Percentiles rank a stretch among this genome's conserved stretches.
Evolutionary conservation across 495 filamentous ascomycete species (phyloP).

Genomic region (Geoglossum glabrum): DNA sequence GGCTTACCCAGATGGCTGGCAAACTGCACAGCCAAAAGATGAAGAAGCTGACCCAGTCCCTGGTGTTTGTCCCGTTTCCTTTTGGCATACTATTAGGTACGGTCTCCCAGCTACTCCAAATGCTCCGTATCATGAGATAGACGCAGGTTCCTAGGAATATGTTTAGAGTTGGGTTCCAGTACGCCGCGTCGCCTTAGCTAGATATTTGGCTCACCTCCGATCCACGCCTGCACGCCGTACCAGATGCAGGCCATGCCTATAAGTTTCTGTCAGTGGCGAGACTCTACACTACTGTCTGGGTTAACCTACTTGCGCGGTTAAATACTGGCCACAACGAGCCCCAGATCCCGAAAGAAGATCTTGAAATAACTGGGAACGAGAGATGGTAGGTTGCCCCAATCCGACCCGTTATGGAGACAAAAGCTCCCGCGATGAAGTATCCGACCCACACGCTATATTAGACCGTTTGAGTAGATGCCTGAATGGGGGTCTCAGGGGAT

Average conservation of each 20-base stretch:
- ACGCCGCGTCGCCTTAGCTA: neutral
- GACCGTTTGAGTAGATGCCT: neutral
- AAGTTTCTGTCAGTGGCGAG: neutral
- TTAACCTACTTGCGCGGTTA: constrained; percentile 41
- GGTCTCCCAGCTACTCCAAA: constrained; percentile 10
- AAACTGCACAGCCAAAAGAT: constrained; percentile 64
- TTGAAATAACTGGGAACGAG: constrained; percentile 18
- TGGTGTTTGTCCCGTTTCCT: constrained; percentile 51
- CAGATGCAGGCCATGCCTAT: constrained; percentile 38
- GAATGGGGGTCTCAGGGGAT: constrained; percentile 4
- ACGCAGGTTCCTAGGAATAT: constrained; percentile 39
- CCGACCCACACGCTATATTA: constrained; percentile 45
- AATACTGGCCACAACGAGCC: constrained; percentile 64
- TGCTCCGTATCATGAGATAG: constrained; percentile 49
- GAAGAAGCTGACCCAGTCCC: constrained; percentile 61
- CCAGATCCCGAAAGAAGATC: constrained; percentile 22
- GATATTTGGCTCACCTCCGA: constrained; percentile 33
- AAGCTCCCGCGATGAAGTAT: constrained; percentile 54
- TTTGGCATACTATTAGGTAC: constrained; percentile 48
- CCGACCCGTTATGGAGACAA: constrained; percentile 60
- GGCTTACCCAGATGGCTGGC: constrained; percentile 51
- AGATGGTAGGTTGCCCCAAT: constrained; percentile 32
- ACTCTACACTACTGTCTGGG: constrained; percentile 29
- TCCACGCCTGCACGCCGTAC: constrained; percentile 78
- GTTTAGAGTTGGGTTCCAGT: neutral